phyloP scores from a whole-genome alignment of 2,329 filamentous ascomycete species.

The Plectosphaerella sp. region DNA sequence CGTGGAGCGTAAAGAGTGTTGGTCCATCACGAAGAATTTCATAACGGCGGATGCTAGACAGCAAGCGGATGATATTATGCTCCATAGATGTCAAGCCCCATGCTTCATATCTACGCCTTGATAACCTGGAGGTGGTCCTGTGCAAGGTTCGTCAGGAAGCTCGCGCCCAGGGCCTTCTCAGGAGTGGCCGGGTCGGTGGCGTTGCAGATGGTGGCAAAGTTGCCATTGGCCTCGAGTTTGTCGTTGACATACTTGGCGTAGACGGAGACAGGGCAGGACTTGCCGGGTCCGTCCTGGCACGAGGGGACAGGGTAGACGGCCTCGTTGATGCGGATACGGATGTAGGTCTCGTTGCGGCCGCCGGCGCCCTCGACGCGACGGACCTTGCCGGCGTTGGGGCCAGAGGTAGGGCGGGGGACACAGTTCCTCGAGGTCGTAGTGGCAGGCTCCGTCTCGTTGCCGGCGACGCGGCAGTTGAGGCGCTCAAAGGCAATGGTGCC shows the following conservation, averaged over 20 bases:
- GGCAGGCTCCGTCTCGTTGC: conserved; percentile 4
- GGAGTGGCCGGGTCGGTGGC: conserved; percentile 35
- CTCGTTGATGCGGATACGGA: conserved; percentile 59
- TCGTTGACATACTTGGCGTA: conserved; percentile 38
- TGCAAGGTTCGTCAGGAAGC: conserved; percentile 42
- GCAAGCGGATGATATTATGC: too few relatives aligned
- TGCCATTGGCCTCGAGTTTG: conserved; percentile 43
- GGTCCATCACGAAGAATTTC: too few relatives aligned
- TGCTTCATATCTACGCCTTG: conserved; percentile 9
- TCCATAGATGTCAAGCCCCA: too few relatives aligned
- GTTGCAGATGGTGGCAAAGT: conserved; percentile 44
- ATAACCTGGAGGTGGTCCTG: conserved; percentile 27
- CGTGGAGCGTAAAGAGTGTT: too few relatives aligned
- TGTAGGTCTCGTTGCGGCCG: conserved; percentile 32
- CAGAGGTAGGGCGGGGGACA: conserved; percentile 5
- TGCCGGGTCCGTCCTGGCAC: conserved; percentile 52
- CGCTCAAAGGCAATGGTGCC: conserved; percentile 63
- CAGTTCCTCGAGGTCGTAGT: conserved; percentile 6
- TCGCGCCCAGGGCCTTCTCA: conserved; percentile 37
- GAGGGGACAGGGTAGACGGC: conserved; percentile 55
- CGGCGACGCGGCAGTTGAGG: conserved; percentile 41
- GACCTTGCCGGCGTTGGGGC: conserved; percentile 1
- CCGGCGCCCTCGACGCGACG: background rate
- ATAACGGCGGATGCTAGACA: too few relatives aligned
- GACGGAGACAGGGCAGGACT: conserved; percentile 42